Percentiles rank a stretch among this genome's conserved stretches.
Evolutionary conservation across 2,329 filamentous ascomycete species (phyloP).

Genomic region (Aspergillus pseudoterreus): DNA sequence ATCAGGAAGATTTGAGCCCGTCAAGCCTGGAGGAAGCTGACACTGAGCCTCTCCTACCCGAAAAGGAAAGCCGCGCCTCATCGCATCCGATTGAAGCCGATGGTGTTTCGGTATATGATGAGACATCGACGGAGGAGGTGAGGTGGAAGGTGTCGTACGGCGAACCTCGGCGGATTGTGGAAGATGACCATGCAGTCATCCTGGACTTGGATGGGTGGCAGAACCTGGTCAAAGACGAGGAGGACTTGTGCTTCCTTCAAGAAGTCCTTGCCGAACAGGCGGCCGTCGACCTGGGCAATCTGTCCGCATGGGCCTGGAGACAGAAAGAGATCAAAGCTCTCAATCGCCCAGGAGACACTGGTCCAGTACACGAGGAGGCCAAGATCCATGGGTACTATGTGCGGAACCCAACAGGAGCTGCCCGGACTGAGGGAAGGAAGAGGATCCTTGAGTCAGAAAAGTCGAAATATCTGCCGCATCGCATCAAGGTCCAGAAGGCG

Average conservation of each 20-base stretch:
- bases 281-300: slow-evolving; percentile 52
- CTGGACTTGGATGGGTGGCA: slow-evolving; percentile 71
- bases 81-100: slow-evolving; percentile 19
- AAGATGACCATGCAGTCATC: slow-evolving; percentile 61
- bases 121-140: slow-evolving; percentile 50
- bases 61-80: slow-evolving; percentile 8
- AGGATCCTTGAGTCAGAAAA: slow-evolving; percentile 97
- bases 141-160: slow-evolving; percentile 59
- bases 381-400: slow-evolving; percentile 72
- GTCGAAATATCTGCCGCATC: slow-evolving; percentile 95
- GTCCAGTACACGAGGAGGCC: slow-evolving; percentile 50
- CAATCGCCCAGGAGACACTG: slow-evolving; percentile 56
- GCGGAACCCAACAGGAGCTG: slow-evolving; percentile 77
- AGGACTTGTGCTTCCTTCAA: slow-evolving; percentile 58
- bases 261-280: slow-evolving; percentile 47
- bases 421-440: slow-evolving; percentile 87
- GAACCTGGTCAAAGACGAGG: slow-evolving; percentile 64
- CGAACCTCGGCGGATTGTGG: slow-evolving; percentile 60
- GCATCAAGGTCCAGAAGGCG: slow-evolving; percentile 90
- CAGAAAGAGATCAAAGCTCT: slow-evolving; percentile 69
- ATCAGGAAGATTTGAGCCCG: slow-evolving; percentile 53
- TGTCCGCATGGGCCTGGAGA: slow-evolving; percentile 65
- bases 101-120: slow-evolving; percentile 30
- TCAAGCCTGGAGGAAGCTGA: slow-evolving; percentile 36
- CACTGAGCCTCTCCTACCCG: not conserved